Evolutionary conservation across 768 basidiomycete genomes (phyloP).

Genomic region (Lepiota brunneoincarnata): DNA sequence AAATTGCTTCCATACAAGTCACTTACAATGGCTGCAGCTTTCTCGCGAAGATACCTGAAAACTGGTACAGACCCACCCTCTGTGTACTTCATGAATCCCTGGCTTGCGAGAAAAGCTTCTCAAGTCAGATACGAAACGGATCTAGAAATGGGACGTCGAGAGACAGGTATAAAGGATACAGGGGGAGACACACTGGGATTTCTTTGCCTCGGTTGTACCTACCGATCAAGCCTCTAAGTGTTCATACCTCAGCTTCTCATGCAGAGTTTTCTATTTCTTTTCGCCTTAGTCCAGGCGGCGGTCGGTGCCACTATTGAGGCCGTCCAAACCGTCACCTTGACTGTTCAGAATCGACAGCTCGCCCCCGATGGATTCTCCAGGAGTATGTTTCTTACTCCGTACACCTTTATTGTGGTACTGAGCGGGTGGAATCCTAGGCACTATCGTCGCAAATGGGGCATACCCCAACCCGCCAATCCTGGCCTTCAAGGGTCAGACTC

Average conservation of each 20-base stretch:
- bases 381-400: constrained; percentile 1
- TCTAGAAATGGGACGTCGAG: background rate
- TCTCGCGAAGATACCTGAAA: too few relatives aligned
- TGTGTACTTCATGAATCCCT: too few relatives aligned
- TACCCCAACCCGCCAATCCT: constrained; percentile 30
- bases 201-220: background rate
- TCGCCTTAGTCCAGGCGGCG: constrained; percentile 15
- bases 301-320: constrained; percentile 20
- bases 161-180: background rate
- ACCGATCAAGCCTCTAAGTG: constrained; percentile 2
- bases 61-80: too few relatives aligned
- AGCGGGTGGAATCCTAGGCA: constrained; percentile 10
- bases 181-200: background rate
- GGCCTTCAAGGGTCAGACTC: constrained; percentile 23
- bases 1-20: background rate
- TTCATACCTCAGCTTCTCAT: background rate
- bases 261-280: constrained; percentile 7
- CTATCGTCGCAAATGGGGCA: constrained; percentile 23
- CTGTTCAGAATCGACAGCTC: constrained; percentile 35
- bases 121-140: background rate
- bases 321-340: constrained; percentile 24
- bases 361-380: constrained; percentile 40
- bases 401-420: background rate
- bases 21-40: too few relatives aligned
- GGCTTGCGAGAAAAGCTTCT: too few relatives aligned